phyloP scores from a whole-genome alignment of 2,329 filamentous ascomycete genomes.

The Trichoderma lentiforme region DNA sequence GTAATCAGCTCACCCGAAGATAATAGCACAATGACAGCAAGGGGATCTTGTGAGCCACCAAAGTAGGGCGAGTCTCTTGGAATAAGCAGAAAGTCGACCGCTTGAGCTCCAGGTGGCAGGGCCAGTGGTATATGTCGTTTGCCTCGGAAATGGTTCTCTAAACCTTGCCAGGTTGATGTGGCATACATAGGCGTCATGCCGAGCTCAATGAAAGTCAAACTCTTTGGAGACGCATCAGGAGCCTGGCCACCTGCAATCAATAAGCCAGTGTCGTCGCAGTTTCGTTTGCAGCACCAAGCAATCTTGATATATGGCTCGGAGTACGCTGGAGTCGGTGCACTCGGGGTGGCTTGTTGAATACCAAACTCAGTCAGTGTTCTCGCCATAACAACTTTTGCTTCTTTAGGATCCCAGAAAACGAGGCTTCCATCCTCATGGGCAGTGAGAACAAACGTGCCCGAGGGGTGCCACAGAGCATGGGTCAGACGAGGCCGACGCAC shows the following conservation, averaged over 20 bases:
- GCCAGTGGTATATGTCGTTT: slow-evolving; percentile 69
- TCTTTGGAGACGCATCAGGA: slow-evolving; percentile 64
- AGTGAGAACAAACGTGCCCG: slow-evolving; percentile 82
- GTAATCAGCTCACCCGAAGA: slow-evolving; percentile 87
- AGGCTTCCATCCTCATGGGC: slow-evolving; percentile 88
- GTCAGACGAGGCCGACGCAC: slow-evolving; percentile 70
- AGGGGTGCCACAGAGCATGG: slow-evolving; percentile 91
- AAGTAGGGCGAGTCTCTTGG: slow-evolving; percentile 83
- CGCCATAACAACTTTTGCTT: slow-evolving; percentile 79
- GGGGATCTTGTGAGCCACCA: slow-evolving; percentile 82
- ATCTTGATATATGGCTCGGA: slow-evolving; percentile 76
- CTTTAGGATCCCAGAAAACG: slow-evolving; percentile 91
- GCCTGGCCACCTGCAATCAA: slow-evolving; percentile 79
- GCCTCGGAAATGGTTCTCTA: slow-evolving; percentile 75
- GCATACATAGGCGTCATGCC: slow-evolving; percentile 86
- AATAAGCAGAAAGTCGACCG: slow-evolving; percentile 77
- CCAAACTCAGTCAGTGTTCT: slow-evolving; percentile 72
- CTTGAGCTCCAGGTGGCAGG: slow-evolving; percentile 72
- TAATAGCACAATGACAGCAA: slow-evolving; percentile 75
- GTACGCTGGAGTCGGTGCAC: slow-evolving; percentile 51
- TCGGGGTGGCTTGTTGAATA: slow-evolving; percentile 63
- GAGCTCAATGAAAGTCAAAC: slow-evolving; percentile 84
- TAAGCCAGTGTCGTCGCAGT: slow-evolving; percentile 88
- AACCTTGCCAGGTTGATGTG: slow-evolving; percentile 83
- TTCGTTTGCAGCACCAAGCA: slow-evolving; percentile 90